Percentiles rank a stretch among this genome's conserved stretches.
phyloP scores from a whole-genome alignment of 768 basidiomycete species.

The Auriscalpium orientale region DNA sequence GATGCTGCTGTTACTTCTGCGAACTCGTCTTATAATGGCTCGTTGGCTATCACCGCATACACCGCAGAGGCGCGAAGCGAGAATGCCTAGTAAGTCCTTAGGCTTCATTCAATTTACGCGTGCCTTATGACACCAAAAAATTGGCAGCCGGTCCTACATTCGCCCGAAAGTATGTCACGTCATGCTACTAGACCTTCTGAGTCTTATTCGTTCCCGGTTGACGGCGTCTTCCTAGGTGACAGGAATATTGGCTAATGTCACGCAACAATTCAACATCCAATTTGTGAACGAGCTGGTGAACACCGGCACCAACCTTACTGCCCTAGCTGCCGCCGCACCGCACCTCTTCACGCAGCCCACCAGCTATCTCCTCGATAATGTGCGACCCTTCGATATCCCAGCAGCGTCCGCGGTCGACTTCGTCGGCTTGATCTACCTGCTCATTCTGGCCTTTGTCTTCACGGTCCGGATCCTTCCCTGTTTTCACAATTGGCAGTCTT shows the following conservation, averaged over 20 bases:
- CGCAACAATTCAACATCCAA: conserved; percentile 27
- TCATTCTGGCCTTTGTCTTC: conserved; percentile 15
- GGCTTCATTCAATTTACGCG: no score
- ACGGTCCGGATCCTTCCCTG: conserved; percentile 6
- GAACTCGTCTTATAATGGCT: conserved; percentile 40
- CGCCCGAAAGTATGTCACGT: no score
- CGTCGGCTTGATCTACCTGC: conserved; percentile 26
- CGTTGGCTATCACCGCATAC: conserved; percentile 42
- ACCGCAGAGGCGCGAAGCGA: conserved; percentile 44
- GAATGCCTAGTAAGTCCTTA: neutral
- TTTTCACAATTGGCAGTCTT: neutral
- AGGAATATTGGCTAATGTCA: conserved; percentile 26
- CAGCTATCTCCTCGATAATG: conserved; percentile 38
- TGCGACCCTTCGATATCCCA: conserved; percentile 51
- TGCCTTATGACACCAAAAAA: no score
- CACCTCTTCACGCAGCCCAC: conserved; percentile 42
- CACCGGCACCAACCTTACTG: conserved; percentile 19
- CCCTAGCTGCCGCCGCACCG: conserved; percentile 40
- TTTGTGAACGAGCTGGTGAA: conserved; percentile 25
- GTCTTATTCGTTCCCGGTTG: no score
- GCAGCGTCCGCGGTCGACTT: conserved; percentile 26
- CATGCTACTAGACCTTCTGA: no score
- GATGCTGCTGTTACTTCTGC: conserved; percentile 14
- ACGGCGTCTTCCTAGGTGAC: neutral
- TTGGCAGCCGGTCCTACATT: no score